Evolutionary conservation across 116 monocot genomes (phyloP), one percentile per base, ranked within the genome.

Genomic region (Posidonia oceanica): DNA sequence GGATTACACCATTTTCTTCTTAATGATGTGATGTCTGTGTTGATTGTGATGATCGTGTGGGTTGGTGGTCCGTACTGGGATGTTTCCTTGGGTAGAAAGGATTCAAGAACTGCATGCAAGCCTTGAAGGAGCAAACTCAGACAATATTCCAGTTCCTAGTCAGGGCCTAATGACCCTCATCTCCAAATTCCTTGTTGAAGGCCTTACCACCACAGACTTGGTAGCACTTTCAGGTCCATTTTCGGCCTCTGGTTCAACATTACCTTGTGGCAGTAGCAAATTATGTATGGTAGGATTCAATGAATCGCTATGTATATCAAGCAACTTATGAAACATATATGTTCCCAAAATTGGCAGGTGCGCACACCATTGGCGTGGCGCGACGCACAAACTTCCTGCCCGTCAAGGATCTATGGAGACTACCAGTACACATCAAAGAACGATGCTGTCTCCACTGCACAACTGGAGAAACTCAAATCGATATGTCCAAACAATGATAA

Each of bases 351-450:
- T 10, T 36, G 61, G 59, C 74, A 85, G 94, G 91, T 42, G 78
- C 88, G 0, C 94, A 94, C 77, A 94, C 94, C 11, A 86, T 94
- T 5, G 94, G 94, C 48, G 69, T 79, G 77, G 80, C 88, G 21
- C 73, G 88, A 29, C 91, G 94, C 54, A 68, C 64, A 4, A 90
- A 72, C 75, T 88, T 77, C n/a, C n/a, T n/a, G n/a, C 75, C 73
- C 84, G 8, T 80, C 83, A 4, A 77, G 94, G 38, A 79, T 94
- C 75, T 91, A 91, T 56, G 84, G 87, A 0, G 84, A 81, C 38
- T 86, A 82, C 59, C 54, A 65, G 64, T 72, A 71, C 53, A 70
- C 66, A 5, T 82, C 89, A 0, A 61, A 82, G 0, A 41, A 39
- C 13, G 77, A 71, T 14, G 65, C 77, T 10, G 12, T 66, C 12